Base-by-base conservation (phyloP, 2,329 filamentous ascomycete genomes). In the Metarhizium brunneum region DNA sequence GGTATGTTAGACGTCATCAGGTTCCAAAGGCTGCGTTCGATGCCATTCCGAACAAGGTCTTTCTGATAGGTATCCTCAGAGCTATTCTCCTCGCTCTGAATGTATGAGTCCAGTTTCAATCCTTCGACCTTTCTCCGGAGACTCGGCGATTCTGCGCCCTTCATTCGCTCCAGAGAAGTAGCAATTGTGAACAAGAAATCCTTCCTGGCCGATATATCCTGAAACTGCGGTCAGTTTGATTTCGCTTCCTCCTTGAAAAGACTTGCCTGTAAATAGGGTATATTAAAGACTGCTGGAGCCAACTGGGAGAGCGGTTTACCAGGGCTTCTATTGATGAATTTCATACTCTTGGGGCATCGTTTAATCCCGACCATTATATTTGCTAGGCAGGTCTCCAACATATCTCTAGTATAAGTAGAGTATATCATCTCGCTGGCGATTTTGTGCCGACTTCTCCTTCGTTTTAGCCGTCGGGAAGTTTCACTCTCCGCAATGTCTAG, bases 211-310 rank as follows among this genome's bases (percentile, higher is more conserved):
- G 61, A 59, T 42, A 71, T 38, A 7, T 51, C 53, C 69, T 71
- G 11, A 1, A 10, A n/a, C 13, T 6, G 11, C 10, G 11, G 18
- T 62, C 30, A 64, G 59, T 35, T 43, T n/a, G 14, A 13, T 18
- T 25, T 29, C 16, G 7, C 11, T 10, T 6, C 16, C 7, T 6
- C 13, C 1, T 13, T n/a, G 11, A 2, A 5, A 18, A 25, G 6
- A 16, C 56, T 40, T 62, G 72, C 72, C 59, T 66, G 65, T 13
- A 73, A 61, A 60, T 72, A 71, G 16, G 63, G 59, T 30, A 69
- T 60, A 52, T 72, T 60, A 32, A 74, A 73, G 16, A 73, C 68
- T 16, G 68, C 68, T 0, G 72, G 72, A 4, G 64, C 63, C 6
- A 73, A 49, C 2, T 55, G 56, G 2, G 59, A 58, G 10, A 74